Evolutionary conservation across 225 moss, liverwort and hornwort species (phyloP).

Genomic region (Climacium dendroides): DNA sequence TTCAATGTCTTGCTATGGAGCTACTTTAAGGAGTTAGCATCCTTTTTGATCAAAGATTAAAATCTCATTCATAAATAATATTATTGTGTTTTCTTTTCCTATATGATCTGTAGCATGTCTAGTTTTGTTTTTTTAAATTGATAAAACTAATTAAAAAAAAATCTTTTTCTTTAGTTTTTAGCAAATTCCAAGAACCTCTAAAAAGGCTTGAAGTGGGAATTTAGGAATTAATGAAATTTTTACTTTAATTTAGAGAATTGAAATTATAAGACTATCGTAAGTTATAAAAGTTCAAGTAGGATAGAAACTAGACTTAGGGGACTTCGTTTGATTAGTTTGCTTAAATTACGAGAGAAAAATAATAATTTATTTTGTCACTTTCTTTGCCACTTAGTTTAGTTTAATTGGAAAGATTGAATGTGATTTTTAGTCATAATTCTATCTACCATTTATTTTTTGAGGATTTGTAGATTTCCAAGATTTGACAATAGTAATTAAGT

Average conservation of each 20-base stretch:
- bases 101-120: rapidly evolving
- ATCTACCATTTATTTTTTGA: rapidly evolving
- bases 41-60: not conserved
- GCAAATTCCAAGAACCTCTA: not conserved
- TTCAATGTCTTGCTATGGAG: too few relatives aligned
- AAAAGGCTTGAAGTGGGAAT: not conserved
- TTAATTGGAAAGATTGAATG: not conserved
- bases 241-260: not conserved
- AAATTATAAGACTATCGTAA: rapidly evolving
- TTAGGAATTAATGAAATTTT: too few relatives aligned
- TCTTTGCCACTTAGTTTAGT: not conserved
- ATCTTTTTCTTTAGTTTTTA: not conserved
- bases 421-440: rapidly evolving
- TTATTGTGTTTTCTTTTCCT: not conserved
- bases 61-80: not conserved
- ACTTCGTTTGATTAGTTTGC: not conserved
- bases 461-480: not conserved
- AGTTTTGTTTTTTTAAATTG: not conserved
- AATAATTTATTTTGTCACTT: not conserved
- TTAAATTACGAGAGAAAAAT: not conserved
- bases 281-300: too few relatives aligned
- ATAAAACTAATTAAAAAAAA: not conserved
- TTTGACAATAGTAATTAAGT: not conserved
- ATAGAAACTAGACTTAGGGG: not conserved
- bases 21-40: too few relatives aligned